Percentiles rank a stretch among this genome's conserved stretches.
phyloP scores from a whole-genome alignment of 768 basidiomycete genomes.

The Suillus paluster region DNA sequence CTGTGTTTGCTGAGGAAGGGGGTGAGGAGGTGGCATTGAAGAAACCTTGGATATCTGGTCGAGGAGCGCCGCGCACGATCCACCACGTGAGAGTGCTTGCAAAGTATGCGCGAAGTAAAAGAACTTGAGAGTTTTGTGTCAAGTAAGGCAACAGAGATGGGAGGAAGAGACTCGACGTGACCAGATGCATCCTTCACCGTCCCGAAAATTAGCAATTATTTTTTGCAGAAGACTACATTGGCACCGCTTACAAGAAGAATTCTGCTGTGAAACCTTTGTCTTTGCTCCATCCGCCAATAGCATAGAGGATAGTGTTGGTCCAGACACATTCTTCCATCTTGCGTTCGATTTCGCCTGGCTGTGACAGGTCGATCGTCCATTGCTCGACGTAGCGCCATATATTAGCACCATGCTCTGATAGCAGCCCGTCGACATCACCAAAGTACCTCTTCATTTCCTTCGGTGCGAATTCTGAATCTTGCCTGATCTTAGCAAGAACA shows the following conservation, averaged over 20 bases:
- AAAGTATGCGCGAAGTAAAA: slow-evolving; percentile 37
- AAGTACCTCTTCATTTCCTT: slow-evolving; percentile 20
- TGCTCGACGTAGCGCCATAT: slow-evolving; percentile 32
- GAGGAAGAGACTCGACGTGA: slow-evolving; percentile 37
- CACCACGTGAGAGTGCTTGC: slow-evolving; percentile 30
- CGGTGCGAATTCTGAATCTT: slow-evolving; percentile 43
- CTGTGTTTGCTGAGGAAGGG: neutral
- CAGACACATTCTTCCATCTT: slow-evolving; percentile 71
- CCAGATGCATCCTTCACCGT: slow-evolving; percentile 28
- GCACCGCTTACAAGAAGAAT: slow-evolving; percentile 54
- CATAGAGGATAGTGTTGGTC: slow-evolving; percentile 58
- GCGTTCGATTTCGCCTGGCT: slow-evolving; percentile 44
- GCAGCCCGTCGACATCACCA: slow-evolving; percentile 18
- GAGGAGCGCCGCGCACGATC: slow-evolving; percentile 34
- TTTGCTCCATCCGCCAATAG: slow-evolving; percentile 58
- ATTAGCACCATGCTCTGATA: neutral
- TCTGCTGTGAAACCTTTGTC: slow-evolving; percentile 45
- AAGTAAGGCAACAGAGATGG: slow-evolving; percentile 25
- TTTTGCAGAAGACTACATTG: neutral
- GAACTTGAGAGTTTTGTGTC: slow-evolving; percentile 20
- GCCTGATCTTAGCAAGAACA: slow-evolving; percentile 56
- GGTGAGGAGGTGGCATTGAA: slow-evolving; percentile 23
- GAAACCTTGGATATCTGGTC: slow-evolving; percentile 35
- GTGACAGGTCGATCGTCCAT: slow-evolving; percentile 46
- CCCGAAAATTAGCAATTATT: neutral